Base-by-base conservation (phyloP, 2,329 filamentous ascomycete genomes). In the Penicillium sp. region DNA sequence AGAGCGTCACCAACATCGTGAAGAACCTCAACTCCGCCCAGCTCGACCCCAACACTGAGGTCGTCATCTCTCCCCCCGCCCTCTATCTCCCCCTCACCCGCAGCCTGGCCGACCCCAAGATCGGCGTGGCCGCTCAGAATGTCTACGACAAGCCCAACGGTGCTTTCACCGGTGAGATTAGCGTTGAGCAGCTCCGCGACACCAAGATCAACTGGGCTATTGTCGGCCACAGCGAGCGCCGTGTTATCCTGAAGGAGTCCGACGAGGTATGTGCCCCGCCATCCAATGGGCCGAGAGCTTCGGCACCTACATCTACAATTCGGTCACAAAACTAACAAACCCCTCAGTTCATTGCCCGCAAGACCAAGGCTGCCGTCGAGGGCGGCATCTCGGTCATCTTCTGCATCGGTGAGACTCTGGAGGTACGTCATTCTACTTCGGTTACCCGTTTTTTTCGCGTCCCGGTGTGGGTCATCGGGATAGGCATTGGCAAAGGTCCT, bases 141-240 rank as follows among this genome's bases (percentile, higher is more conserved):
- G 89, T 97, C 74, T 97, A 83, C 76, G 88, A 97, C 81, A 92
- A 92, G 82, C 89, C 90, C 72, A 90, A 93, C 74, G 93, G 93
- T 64, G 93, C 93, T 65, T 97, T 88, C 81, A 98, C 93, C 31
- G 93, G 93, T 67, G 93, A 98, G 79, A 93, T 96, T 77, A 91
- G 87, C 59, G 91, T 91, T 58, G 78, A 85, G 55, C 93, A 97
- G 79, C 84, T 98, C 66, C 86, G 88, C 76, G 93, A 97, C 75
- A 84, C 80, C 75, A 83, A 83, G 69, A 87, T 97, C 75, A 83
- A 83, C 68, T 98, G 93, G 93, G 81, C 86, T 55, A 86, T 98
- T 66, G 80, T 95, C 54, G 93, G 93, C 61, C 93, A 98, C 83
- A 93, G 88, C 55, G 93, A 98, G 81, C 88, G 93, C 65, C 87